Percentiles rank a stretch among this genome's conserved stretches.
phyloP scores from a whole-genome alignment of 768 basidiomycete species.

The Podaxis sp. region DNA sequence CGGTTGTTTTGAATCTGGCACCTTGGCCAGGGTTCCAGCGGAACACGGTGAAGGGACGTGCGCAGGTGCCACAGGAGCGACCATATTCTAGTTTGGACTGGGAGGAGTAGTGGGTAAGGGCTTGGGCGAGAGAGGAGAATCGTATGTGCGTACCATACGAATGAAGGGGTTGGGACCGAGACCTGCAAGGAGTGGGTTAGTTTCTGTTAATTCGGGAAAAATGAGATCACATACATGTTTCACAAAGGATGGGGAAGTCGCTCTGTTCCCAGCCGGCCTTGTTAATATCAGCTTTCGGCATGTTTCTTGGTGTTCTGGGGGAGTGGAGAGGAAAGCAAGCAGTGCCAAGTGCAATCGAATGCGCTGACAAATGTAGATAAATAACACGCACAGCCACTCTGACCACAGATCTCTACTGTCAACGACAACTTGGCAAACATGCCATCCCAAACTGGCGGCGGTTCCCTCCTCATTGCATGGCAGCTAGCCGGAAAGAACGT shows the following conservation, averaged over 20 bases:
- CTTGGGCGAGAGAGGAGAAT: neutral
- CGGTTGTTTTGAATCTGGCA: slow-evolving; percentile 93
- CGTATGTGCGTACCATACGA: slow-evolving; percentile 67
- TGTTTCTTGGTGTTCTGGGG: neutral
- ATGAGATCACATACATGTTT: slow-evolving; percentile 62
- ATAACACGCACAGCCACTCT: slow-evolving; percentile 5
- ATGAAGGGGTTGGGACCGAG: slow-evolving; percentile 89
- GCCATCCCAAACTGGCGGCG: slow-evolving; percentile 36
- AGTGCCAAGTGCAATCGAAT: neutral
- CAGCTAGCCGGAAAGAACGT: slow-evolving; percentile 82
- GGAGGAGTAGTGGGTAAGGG: slow-evolving; percentile 4
- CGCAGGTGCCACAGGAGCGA: slow-evolving; percentile 94
- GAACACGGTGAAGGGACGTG: slow-evolving; percentile 94
- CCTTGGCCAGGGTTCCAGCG: slow-evolving; percentile 97
- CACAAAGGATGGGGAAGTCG: slow-evolving; percentile 91
- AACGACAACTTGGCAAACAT: neutral
- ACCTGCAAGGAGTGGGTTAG: slow-evolving; percentile 38
- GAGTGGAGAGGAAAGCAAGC: neutral
- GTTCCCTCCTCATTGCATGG: slow-evolving; percentile 89
- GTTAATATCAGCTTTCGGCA: slow-evolving; percentile 87
- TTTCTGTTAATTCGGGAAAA: slow-evolving; percentile 1
- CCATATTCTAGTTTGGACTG: slow-evolving; percentile 98
- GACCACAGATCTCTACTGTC: neutral
- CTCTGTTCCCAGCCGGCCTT: slow-evolving; percentile 93
- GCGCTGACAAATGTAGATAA: slow-evolving; percentile 6